Evolutionary conservation across 192 early-diverging fungal genomes (phyloP).

Genomic region (Paraglomus brasilianum): DNA sequence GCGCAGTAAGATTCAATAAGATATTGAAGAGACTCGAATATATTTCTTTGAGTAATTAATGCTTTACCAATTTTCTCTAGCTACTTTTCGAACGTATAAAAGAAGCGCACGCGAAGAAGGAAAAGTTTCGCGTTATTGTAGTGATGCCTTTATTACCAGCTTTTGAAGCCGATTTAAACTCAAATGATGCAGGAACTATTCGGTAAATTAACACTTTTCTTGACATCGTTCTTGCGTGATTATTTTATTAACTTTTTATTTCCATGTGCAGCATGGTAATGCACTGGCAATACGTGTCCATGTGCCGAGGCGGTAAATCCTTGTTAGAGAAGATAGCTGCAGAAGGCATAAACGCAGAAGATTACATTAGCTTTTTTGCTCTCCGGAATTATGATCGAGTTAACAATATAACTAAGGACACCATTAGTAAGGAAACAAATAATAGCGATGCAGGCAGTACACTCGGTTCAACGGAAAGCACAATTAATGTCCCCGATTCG

Average conservation of each 20-base stretch:
- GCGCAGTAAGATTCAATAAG: conserved; percentile 19
- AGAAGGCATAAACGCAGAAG: conserved; percentile 54
- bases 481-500: background rate
- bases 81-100: conserved; percentile 74
- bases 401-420: conserved; percentile 35
- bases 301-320: conserved; percentile 71
- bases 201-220: conserved; percentile 34
- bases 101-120: conserved; percentile 61
- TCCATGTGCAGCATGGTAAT: conserved; percentile 54
- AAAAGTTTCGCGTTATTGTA: conserved; percentile 75
- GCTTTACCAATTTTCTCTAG: conserved; percentile 40
- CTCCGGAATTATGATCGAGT: conserved; percentile 73
- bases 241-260: background rate
- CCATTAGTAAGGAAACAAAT: conserved; percentile 19
- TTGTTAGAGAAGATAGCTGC: conserved; percentile 58
- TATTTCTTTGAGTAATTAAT: conserved; percentile 9
- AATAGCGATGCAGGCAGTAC: conserved; percentile 24
- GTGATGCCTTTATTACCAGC: conserved; percentile 83
- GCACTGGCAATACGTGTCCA: conserved; percentile 79
- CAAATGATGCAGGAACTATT: conserved; percentile 66
- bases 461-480: background rate
- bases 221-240: background rate
- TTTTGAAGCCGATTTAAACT: conserved; percentile 78
- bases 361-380: conserved; percentile 76
- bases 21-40: no score